phyloP scores from a whole-genome alignment of 257 asterid species.

The Solanum paucissectum region DNA sequence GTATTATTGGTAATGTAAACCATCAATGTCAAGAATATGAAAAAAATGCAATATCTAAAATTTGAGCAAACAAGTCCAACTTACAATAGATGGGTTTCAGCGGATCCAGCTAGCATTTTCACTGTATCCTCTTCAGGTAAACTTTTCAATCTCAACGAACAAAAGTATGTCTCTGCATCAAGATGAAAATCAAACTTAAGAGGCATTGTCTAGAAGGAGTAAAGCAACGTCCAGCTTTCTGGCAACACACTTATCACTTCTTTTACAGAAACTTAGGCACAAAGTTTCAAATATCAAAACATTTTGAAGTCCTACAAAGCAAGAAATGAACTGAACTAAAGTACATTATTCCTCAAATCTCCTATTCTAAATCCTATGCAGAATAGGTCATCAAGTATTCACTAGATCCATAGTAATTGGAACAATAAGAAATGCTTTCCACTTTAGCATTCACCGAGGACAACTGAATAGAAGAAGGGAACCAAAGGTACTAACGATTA shows the following conservation, averaged over 20 bases:
- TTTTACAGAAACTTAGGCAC: background rate
- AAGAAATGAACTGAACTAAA: background rate
- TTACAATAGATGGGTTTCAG: slow-evolving; percentile 85
- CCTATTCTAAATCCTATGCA: background rate
- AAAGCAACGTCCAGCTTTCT: background rate
- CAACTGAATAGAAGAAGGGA: background rate
- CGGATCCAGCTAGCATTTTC: slow-evolving; percentile 93
- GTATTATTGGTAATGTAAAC: slow-evolving; percentile 1
- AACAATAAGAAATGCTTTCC: background rate
- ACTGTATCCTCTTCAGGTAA: slow-evolving; percentile 69
- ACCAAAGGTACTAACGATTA: background rate
- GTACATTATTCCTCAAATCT: background rate
- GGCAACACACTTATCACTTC: background rate
- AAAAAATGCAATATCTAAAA: background rate
- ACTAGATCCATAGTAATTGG: background rate
- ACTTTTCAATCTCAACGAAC: slow-evolving; percentile 75
- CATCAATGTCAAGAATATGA: background rate
- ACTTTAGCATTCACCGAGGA: background rate
- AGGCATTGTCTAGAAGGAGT: background rate
- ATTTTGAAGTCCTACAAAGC: background rate
- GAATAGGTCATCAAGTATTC: background rate
- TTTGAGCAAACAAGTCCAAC: slow-evolving; percentile 22
- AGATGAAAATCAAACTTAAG: background rate
- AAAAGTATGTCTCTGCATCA: slow-evolving; percentile 61
- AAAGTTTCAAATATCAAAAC: background rate